These are phyloP conservation scores for Trichoderma lentiforme DNA, from an alignment of 2,329 filamentous ascomycete species.

Conservation along the genomic window DNA sequence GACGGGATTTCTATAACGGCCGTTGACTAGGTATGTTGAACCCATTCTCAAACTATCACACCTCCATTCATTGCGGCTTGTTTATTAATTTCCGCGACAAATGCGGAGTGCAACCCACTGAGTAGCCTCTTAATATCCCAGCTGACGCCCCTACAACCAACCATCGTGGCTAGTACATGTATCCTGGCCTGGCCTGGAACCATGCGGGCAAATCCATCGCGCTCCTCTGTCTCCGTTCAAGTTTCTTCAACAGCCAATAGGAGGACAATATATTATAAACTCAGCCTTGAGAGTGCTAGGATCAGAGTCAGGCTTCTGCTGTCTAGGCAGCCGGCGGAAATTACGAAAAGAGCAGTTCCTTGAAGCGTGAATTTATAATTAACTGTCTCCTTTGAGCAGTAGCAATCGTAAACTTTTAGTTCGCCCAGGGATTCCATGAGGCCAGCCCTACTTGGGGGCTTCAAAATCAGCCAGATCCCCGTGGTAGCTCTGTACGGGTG, in stretches of 20 bases:
- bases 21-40: background rate
- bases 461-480: background rate
- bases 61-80: background rate
- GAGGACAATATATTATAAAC: background rate
- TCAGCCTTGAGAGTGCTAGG: background rate
- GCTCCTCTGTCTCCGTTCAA: background rate
- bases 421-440: background rate
- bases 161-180: background rate
- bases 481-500: background rate
- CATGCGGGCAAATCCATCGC: background rate
- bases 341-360: background rate
- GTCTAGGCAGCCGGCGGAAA: background rate
- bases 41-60: background rate
- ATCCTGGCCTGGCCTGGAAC: background rate
- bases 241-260: background rate
- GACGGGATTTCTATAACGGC: background rate
- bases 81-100: background rate
- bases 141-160: background rate
- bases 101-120: background rate
- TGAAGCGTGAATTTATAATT: background rate
- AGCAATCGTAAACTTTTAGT: background rate
- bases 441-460: background rate
- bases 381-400: background rate
- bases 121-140: background rate
- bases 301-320: background rate